Base-by-base conservation (phyloP, 2,329 filamentous ascomycete genomes). In the Beauveria australis region DNA sequence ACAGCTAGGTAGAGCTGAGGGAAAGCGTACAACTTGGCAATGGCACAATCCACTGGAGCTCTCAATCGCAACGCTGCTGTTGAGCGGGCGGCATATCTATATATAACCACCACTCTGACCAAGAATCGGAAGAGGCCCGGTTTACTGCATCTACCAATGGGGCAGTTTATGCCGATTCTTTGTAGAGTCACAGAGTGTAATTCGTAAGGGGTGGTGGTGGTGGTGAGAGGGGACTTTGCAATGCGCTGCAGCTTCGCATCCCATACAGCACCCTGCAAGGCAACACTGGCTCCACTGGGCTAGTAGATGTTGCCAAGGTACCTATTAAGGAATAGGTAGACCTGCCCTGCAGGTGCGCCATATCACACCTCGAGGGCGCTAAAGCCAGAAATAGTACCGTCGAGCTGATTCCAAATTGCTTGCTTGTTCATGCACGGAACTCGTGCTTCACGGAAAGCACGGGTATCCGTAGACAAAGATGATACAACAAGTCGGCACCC, bases 241-340 rank as follows among this genome's bases (percentile, higher is more conserved):
- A 37, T 46, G 40, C 48, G 10, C 40, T 53, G 48, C 57, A 26
- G n/a, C 41, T 51, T 49, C 40, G 57, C 19, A 59, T 59, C 48
- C 56, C 56, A 53, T 48, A 52, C 46, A 43, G 9, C 46, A 59
- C 56, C 46, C 48, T 59, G 57, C 47, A 56, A 28, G n/a, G 19
- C 49, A 53, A 37, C 40, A 28, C 9, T 24, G n/a, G 22, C 28
- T 46, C 57, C 57, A 53, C 57, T 14, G 12, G 33, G 33, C 33
- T 46, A n/a, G 24, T 5, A 51, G 37, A 37, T 44, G 47, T 14
- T 37, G 24, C 26, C 37, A 18, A 33, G 12, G 53, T 4, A 24
- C 9, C n/a, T n/a, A n/a, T n/a, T n/a, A n/a, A n/a, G n/a, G n/a
- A n/a, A n/a, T n/a, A n/a, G n/a, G n/a, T n/a, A n/a, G n/a, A n/a